phyloP scores from a whole-genome alignment of 2,329 filamentous ascomycete species.

The Pyrenophora seminiperda region DNA sequence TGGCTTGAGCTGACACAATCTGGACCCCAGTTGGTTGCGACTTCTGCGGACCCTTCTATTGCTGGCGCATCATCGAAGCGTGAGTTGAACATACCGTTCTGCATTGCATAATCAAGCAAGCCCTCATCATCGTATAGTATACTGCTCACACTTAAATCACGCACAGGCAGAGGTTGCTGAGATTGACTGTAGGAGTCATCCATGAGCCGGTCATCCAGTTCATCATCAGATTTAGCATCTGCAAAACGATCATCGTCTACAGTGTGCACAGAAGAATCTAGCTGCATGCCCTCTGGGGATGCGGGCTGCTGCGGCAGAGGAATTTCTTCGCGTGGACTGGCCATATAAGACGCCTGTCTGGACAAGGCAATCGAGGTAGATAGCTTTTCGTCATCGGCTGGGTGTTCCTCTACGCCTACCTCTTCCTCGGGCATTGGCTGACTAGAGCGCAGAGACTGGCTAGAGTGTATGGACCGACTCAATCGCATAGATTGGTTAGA shows the following conservation, averaged over 20 bases:
- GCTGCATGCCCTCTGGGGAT: conserved; percentile 10
- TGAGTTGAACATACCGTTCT: conserved; percentile 39
- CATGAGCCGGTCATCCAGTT: conserved; percentile 22
- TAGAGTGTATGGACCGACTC: background rate
- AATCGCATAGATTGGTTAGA: conserved; percentile 5
- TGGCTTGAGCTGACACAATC: conserved; percentile 20
- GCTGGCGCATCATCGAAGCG: conserved; percentile 23
- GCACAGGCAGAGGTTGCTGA: conserved; percentile 12
- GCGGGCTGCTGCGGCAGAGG: conserved; percentile 2
- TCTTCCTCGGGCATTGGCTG: conserved; percentile 3
- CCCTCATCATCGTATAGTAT: conserved; percentile 44
- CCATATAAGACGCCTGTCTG: conserved; percentile 2
- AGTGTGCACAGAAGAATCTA: conserved; percentile 38
- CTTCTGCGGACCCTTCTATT: conserved; percentile 7
- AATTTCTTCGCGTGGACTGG: conserved; percentile 3
- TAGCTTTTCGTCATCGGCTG: conserved; percentile 1
- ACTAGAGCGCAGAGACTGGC: background rate
- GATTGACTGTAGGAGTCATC: conserved; percentile 14
- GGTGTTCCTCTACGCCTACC: background rate
- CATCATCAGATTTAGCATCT: conserved; percentile 49
- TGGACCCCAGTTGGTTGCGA: conserved; percentile 7
- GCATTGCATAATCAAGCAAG: conserved; percentile 41
- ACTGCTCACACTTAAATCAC: conserved; percentile 35
- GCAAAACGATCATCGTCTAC: conserved; percentile 51
- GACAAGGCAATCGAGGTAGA: conserved; percentile 3